Evolutionary conservation across 1,139 yeast genomes (phyloP).

Genomic region (Arxiozyma bovina): DNA sequence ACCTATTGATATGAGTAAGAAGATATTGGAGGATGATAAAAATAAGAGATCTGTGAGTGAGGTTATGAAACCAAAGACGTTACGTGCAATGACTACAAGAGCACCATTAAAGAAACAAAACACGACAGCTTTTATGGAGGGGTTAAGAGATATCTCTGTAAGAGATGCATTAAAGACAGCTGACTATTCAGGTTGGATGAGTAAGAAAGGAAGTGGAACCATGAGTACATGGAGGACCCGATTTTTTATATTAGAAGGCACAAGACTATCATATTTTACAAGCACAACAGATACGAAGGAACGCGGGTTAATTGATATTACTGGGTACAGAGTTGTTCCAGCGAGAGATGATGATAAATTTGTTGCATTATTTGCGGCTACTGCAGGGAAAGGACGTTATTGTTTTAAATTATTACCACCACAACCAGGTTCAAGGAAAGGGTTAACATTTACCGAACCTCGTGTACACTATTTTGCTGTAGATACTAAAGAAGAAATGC

Average conservation of each 20-base stretch:
- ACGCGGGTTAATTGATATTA: constrained; percentile 88
- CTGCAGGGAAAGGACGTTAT: constrained; percentile 85
- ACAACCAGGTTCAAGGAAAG: constrained; percentile 93
- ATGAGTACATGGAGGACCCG: constrained; percentile 86
- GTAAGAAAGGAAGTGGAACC: constrained; percentile 80
- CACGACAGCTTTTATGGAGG: constrained; percentile 92
- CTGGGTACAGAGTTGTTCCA: constrained; percentile 86
- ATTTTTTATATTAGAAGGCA: constrained; percentile 83
- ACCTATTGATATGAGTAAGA: constrained; percentile 11
- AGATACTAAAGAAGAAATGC: constrained; percentile 82
- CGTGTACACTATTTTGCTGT: constrained; percentile 94
- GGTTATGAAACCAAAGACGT: constrained; percentile 25
- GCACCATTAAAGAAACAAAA: constrained; percentile 40
- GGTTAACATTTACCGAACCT: constrained; percentile 92
- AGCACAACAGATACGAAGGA: constrained; percentile 75
- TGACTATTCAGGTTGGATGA: constrained; percentile 88
- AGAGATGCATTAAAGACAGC: constrained; percentile 72
- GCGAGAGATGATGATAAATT: constrained; percentile 65
- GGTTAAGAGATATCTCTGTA: constrained; percentile 69
- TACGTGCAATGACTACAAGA: constrained; percentile 22
- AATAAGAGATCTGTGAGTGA: constrained; percentile 29
- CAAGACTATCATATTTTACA: constrained; percentile 80
- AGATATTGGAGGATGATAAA: constrained; percentile 18
- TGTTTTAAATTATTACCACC: constrained; percentile 95
- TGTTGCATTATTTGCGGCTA: constrained; percentile 80